Evolutionary conservation across 495 filamentous ascomycete genomes (phyloP).

Genomic region (Diplogelasinospora grovesii): DNA sequence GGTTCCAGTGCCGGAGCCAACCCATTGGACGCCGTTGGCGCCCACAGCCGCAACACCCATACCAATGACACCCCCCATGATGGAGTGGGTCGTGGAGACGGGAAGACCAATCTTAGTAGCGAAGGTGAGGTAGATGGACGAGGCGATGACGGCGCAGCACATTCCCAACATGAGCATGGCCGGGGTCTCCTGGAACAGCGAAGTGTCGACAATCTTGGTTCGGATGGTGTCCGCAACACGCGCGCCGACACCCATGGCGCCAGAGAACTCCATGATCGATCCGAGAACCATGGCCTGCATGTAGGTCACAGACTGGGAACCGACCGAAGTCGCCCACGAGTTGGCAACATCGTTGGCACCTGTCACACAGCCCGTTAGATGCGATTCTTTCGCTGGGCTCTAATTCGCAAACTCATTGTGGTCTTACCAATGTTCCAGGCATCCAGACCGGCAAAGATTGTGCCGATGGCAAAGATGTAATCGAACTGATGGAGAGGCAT

Average conservation of each 20-base stretch:
- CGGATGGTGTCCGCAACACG: conserved; percentile 62
- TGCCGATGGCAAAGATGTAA: conserved; percentile 71
- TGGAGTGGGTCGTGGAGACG: conserved; percentile 59
- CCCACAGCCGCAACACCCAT: conserved; percentile 56
- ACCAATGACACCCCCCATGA: conserved; percentile 56
- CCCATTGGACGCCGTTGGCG: conserved; percentile 47
- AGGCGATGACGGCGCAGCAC: conserved; percentile 56
- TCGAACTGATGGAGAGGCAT: conserved; percentile 48
- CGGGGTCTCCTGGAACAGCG: conserved; percentile 44
- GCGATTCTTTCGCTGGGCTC: too few species aligned
- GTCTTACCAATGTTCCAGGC: conserved; percentile 35
- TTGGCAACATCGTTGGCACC: conserved; percentile 71
- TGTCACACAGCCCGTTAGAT: conserved; percentile 28
- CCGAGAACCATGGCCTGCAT: conserved; percentile 60
- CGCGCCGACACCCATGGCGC: conserved; percentile 55
- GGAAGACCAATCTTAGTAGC: conserved; percentile 49
- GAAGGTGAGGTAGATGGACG: conserved; percentile 50
- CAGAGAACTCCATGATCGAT: conserved; percentile 61
- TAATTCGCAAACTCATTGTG: too few species aligned
- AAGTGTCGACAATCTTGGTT: conserved; percentile 52
- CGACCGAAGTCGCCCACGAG: conserved; percentile 64
- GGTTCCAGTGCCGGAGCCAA: conserved; percentile 34
- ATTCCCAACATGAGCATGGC: conserved; percentile 55
- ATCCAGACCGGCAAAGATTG: conserved; percentile 68
- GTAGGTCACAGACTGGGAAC: conserved; percentile 58